Conservation (phyloP, 768 basidiomycete genomes). For the Lepiota brunneoincarnata region DNA sequence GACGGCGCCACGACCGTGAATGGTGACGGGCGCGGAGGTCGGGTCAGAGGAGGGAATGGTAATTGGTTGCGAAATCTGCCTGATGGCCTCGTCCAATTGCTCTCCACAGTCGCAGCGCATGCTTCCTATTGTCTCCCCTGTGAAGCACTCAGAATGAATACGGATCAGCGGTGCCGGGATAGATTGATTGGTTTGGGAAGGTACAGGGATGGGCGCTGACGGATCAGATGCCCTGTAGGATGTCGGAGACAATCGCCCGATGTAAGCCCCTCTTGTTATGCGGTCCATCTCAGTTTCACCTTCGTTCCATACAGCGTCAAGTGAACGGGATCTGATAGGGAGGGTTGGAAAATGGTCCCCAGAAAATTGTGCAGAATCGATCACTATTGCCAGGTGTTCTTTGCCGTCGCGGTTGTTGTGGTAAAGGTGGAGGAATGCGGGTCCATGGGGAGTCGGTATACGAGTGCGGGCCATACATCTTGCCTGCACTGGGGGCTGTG, state of each 20-base stretch:
- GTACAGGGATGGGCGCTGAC: slow-evolving; percentile 18
- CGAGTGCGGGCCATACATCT: slow-evolving; percentile 97
- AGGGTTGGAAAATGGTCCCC: slow-evolving; percentile 42
- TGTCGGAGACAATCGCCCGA: slow-evolving; percentile 71
- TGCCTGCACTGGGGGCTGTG: slow-evolving; percentile 40
- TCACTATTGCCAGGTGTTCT: slow-evolving; percentile 94
- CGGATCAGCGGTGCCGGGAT: slow-evolving; percentile 82
- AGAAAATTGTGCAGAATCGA: slow-evolving; percentile 84
- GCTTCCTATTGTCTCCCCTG: slow-evolving; percentile 95
- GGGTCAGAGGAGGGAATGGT: slow-evolving; percentile 36
- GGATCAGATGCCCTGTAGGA: slow-evolving; percentile 45
- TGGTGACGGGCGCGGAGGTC: slow-evolving; percentile 31
- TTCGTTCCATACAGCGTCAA: slow-evolving; percentile 83
- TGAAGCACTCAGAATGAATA: slow-evolving; percentile 98
- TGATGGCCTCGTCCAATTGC: slow-evolving; percentile 96
- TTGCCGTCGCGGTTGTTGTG: slow-evolving; percentile 90
- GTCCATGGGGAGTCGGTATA: slow-evolving; percentile 94
- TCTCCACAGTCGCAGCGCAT: slow-evolving; percentile 99
- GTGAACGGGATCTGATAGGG: slow-evolving; percentile 73
- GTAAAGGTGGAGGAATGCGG: slow-evolving; percentile 91
- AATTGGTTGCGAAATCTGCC: slow-evolving; percentile 77
- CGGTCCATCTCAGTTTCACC: slow-evolving; percentile 92
- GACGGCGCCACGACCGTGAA: slow-evolving; percentile 88
- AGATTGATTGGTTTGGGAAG: slow-evolving; percentile 17
- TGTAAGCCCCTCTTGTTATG: slow-evolving; percentile 89